phyloP scores from a whole-genome alignment of 2,329 filamentous ascomycete species.

The Botrytis porri region DNA sequence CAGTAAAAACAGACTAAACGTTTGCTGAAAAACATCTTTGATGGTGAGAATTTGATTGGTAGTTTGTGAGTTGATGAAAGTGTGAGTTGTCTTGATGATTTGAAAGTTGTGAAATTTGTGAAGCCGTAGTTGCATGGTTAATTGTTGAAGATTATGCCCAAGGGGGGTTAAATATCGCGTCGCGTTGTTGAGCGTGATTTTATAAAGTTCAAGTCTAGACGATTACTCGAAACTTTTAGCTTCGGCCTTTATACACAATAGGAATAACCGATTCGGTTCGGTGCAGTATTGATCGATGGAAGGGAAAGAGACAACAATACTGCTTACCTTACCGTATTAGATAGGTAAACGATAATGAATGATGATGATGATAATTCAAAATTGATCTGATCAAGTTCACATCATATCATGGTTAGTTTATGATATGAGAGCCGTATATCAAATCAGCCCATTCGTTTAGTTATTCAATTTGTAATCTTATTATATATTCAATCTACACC shows the following conservation, averaged over 20 bases:
- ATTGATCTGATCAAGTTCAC: background rate
- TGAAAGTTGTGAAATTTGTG: background rate
- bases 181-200: background rate
- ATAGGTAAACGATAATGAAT: background rate
- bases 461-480: background rate
- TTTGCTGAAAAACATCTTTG: conserved; percentile 27
- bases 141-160: background rate
- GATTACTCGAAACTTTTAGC: background rate
- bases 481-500: background rate
- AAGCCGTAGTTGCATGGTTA: background rate
- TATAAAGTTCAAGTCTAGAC: conserved; percentile 3
- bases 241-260: background rate
- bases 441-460: background rate
- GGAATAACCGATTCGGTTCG: background rate
- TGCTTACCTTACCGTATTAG: background rate
- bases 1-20: conserved; percentile 78
- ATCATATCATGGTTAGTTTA: background rate
- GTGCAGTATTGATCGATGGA: background rate
- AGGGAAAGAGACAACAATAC: background rate
- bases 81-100: background rate
- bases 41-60: conserved; percentile 23
- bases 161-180: background rate
- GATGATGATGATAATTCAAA: too few relatives aligned
- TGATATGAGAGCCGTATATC: background rate
- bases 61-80: background rate